Conservation (phyloP, 2,329 filamentous ascomycete species). For the Diplodia intermedia region DNA sequence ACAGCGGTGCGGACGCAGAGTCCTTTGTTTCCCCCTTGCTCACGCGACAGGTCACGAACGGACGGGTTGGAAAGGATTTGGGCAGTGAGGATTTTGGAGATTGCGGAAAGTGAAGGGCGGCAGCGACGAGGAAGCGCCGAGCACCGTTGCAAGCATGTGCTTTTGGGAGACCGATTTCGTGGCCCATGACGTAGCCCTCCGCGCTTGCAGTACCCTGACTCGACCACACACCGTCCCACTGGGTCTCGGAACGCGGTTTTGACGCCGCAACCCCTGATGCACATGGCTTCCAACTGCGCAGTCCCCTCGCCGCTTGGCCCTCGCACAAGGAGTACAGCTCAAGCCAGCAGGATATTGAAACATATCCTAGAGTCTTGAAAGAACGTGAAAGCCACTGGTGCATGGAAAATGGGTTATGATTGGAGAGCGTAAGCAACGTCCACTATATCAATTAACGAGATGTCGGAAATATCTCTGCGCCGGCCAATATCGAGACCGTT, state of each 20-base stretch:
- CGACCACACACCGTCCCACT: not conserved
- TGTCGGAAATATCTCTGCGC: conserved; percentile 16
- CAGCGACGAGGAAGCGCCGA: conserved; percentile 21
- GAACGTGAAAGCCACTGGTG: too few species aligned
- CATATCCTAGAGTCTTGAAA: too few species aligned
- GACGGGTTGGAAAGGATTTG: not conserved
- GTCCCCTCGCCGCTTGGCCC: not conserved
- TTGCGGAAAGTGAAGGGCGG: not conserved
- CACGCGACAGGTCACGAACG: conserved; percentile 3
- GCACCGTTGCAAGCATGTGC: conserved; percentile 7
- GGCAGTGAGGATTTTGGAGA: conserved; percentile 11
- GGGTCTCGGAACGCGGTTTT: not conserved
- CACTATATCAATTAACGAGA: conserved; percentile 25
- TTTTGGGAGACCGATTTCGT: not conserved
- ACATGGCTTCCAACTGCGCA: too few species aligned
- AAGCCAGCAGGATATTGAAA: not conserved
- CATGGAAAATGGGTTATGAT: not conserved
- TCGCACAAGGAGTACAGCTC: not conserved
- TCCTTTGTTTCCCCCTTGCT: not conserved
- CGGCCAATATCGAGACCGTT: conserved; percentile 10
- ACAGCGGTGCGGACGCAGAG: not conserved
- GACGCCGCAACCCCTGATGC: not conserved
- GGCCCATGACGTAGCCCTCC: conserved; percentile 20
- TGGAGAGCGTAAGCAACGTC: conserved; percentile 12
- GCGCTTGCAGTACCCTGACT: not conserved